Base-by-base conservation (phyloP, 352 stramenopile species). In the Phytophthora parvispora region DNA sequence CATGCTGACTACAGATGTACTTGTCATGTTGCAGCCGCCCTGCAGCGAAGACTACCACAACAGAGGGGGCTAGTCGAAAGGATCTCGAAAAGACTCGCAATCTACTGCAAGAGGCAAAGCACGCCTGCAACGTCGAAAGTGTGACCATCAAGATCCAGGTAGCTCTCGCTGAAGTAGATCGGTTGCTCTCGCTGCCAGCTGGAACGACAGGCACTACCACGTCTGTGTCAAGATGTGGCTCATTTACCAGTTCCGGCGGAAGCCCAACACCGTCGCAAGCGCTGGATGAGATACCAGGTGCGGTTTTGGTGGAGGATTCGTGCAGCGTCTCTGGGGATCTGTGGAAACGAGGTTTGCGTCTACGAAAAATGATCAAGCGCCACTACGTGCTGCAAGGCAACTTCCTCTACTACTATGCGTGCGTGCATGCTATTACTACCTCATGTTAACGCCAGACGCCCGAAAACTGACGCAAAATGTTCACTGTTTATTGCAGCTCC, bases 331-430 rank as follows among this genome's bases (percentile, higher is more conserved):
- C 68, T 4, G 87, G 87, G 20, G 79, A 90, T 22, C 69, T 95
- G 8, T 95, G 83, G 84, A 96, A 96, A 52, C 87, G 86, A 4
- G 89, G 87, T 24, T 85, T 80, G 18, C 84, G 87, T 13, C 70
- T 97, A n/a, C 86, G 90, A 2, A 87, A 94, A 45, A 96, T 97
- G 88, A 95, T 91, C 74, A 93, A 91, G 69, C 83, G 87, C 32
- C 81, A 95, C 67, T 96, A 95, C 73, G 84, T 91, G 22, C 69
- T 97, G 16, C 88, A 96, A 62, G 90, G 89, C 65, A 95, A 93
- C 45, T 97, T 97, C 55, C 82, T 97, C 22, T 97, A 97, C 73
- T 96, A 94, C 62, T 96, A 95, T 61, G 75, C 85, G 81, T 93
- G 80, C 52, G 75, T 79, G 20, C 16, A 43, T 42, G 42, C 42